Base-by-base conservation (phyloP, 768 basidiomycete genomes). In the Coprinellus micaceus region DNA sequence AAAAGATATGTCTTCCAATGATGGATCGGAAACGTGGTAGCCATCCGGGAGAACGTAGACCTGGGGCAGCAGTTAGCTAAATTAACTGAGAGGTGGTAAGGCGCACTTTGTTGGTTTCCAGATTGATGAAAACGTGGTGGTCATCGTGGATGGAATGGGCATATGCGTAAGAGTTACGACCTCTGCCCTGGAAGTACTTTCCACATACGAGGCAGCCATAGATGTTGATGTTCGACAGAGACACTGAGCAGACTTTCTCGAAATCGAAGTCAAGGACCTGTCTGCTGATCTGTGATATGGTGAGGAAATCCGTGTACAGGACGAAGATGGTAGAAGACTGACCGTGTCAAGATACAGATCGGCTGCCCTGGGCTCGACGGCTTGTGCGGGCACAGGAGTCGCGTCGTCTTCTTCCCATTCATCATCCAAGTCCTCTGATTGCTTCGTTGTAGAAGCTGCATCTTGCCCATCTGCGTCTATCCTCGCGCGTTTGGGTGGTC, bases 161-260 rank as follows among this genome's bases (percentile, higher is more conserved):
- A 71, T 97, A 99, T 22, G 97, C 97, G 68, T 94, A 94, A 55
- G 94, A 94, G 44, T 81, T 91, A 60, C 88, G 86, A 33, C 97
- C 96, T 65, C 97, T 80, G 24, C 97, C 97, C 78, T 98, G 96
- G 68, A 97, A 98, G 71, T 98, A 99, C 75, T 97, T 98, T 54
- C 97, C 97, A 68, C 93, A 95, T 15, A 98, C 95, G 52, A 99
- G 83, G 68, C 97, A 99, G 30, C 92, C 94, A 67, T 99, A 99
- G 60, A 89, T 90, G 72, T 99, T 97, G 79, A 97, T 94, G 72
- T 98, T 96, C 40, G 91, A 90, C 53, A 93, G 79, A 33, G 93
- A 97, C 51, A 98, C 92, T 9, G 96, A 98, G 79, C 97, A 99
- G 25, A 98, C 83, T 78, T 96, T 94, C 75, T 99, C 97, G 64